phyloP scores from a whole-genome alignment of 1,284 basidiomycete species.

The Coniferiporia weirii region DNA sequence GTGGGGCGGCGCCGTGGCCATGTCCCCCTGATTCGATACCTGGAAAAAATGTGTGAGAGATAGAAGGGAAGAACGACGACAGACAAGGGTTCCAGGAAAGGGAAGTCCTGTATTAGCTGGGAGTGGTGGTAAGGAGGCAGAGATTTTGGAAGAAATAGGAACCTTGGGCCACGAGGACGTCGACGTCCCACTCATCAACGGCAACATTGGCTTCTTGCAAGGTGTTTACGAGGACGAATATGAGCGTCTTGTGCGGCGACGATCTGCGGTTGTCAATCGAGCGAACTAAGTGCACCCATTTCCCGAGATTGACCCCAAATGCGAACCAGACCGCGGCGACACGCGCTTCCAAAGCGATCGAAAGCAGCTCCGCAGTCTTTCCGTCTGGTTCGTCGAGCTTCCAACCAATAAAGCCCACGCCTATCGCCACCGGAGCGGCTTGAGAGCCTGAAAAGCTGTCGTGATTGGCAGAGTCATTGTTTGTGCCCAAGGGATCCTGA shows the following conservation, averaged over 20 bases:
- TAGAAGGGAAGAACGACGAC: constrained; percentile 9
- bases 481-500: background rate
- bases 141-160: background rate
- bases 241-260: constrained; percentile 38
- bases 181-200: constrained; percentile 54
- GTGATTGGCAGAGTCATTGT: background rate
- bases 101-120: background rate
- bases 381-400: constrained; percentile 46
- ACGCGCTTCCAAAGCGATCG: constrained; percentile 45
- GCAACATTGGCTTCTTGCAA: constrained; percentile 53
- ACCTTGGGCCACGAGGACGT: constrained; percentile 78
- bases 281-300: constrained; percentile 59
- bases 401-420: constrained; percentile 72
- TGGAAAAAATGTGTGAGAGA: constrained; percentile 25
- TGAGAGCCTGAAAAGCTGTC: constrained; percentile 17
- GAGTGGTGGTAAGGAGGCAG: background rate
- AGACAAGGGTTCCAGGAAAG: background rate
- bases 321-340: constrained; percentile 71
- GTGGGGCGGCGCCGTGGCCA: constrained; percentile 49
- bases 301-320: constrained; percentile 53
- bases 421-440: constrained; percentile 47
- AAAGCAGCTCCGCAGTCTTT: constrained; percentile 37
- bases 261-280: constrained; percentile 39
- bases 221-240: constrained; percentile 61
- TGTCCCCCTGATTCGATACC: constrained; percentile 76